Percentiles rank a stretch among this genome's conserved stretches.
Evolutionary conservation across 352 stramenopile genomes (phyloP).

Genomic region (Phytophthora podocarpi): DNA sequence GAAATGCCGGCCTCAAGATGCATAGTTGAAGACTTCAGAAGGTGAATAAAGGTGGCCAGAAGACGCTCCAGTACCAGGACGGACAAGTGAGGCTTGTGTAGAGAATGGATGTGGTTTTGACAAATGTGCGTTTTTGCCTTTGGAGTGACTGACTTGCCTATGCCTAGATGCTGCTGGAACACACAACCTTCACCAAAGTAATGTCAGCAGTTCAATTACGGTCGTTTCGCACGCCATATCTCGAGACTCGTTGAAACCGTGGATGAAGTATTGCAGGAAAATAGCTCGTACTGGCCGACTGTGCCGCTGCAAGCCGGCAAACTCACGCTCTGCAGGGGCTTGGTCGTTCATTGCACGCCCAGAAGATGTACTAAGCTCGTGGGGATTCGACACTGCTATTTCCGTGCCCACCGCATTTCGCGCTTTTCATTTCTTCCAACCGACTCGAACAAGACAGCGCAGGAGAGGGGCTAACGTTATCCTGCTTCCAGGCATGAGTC

Average conservation of each 20-base stretch:
- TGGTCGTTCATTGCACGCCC: no score
- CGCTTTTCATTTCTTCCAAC: not conserved
- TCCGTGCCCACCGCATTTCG: slow-evolving; percentile 12
- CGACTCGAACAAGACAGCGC: no score
- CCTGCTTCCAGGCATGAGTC: slow-evolving; percentile 18
- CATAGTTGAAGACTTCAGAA: slow-evolving; percentile 19
- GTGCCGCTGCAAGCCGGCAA: no score
- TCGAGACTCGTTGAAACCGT: slow-evolving; percentile 16
- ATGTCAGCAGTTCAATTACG: not conserved
- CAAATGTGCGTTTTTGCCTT: slow-evolving; percentile 5
- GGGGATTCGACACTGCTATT: slow-evolving; percentile 21
- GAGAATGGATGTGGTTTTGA: slow-evolving; percentile 43
- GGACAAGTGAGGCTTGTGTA: slow-evolving; percentile 33
- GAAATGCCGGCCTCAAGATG: slow-evolving; percentile 39
- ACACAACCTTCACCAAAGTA: not conserved
- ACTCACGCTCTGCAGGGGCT: no score
- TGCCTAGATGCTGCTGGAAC: slow-evolving; percentile 5
- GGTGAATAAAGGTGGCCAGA: slow-evolving; percentile 10
- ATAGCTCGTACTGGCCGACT: slow-evolving; percentile 10
- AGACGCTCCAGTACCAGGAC: slow-evolving; percentile 23
- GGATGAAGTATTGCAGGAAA: slow-evolving; percentile 18
- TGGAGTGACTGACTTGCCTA: slow-evolving; percentile 1
- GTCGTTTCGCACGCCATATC: slow-evolving; percentile 14
- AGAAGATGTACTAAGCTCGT: slow-evolving; percentile 17
- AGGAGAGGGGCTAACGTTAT: no score